Base-by-base conservation (phyloP, 2,329 filamentous ascomycete species). In the Diaporthe capsici region DNA sequence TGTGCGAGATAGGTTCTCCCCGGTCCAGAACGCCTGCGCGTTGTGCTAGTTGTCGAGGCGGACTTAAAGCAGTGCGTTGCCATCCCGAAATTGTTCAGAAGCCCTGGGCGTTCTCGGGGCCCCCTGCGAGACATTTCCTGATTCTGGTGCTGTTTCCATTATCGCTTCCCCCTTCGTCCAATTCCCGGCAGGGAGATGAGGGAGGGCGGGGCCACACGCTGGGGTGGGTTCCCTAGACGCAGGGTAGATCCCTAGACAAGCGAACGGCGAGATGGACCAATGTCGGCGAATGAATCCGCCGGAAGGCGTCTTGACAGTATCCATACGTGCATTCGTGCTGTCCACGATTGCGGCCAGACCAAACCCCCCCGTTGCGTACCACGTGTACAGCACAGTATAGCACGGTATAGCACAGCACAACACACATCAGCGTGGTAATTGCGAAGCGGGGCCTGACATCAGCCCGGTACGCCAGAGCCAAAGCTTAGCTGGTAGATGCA, bases 111-210 rank as follows among this genome's bases (percentile, higher is more conserved):
- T 42, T 22, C 60, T 58, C 34, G 31, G 31, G 61, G 44, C 58
- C 49, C 39, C 55, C 61, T 63, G 71, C 42, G 55, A 70, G 72
- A 72, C 67, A 44, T 75, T 75, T 72, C 72, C 47, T 49, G 51
- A 60, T 60, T 73, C 37, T 55, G 60, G 67, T 57, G 53, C 72
- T 74, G 44, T 51, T 61, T 74, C 60, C 61, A 70, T 68, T 58
- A 42, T 65, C 75, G 70, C 68, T 63, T 57, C 67, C 58, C 67
- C 60, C 68, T 61, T 70, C 67, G 53, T 72, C 71, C 51, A 63
- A 75, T 68, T 53, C 65, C 67, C 31, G 65, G 68, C 60, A 75
- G 68, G 75, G 75, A 76, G 72, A 75, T 76, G 75, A 76, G 75
- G 72, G 68, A 75, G 31, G 51, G 60, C 42, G 67, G 75, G 60